Conservation (phyloP, 78 protist genomes). For the Goniomonas avonlea region DNA sequence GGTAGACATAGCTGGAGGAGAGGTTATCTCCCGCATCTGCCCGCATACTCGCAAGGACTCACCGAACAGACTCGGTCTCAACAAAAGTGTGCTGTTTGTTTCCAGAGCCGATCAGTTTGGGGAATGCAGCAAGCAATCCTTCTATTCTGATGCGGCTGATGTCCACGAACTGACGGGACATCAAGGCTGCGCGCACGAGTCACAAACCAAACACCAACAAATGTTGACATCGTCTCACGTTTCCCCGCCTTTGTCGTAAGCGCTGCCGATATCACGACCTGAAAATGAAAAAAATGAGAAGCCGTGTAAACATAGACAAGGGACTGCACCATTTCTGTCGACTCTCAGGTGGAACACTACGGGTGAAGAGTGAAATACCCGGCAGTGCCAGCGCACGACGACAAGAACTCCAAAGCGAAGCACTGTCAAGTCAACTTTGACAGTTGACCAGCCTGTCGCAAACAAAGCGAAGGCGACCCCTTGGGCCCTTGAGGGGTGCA, state of each 20-base stretch:
- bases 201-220: background rate
- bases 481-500: too few species aligned
- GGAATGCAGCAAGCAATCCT: constrained; percentile 87
- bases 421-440: too few species aligned
- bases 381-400: too few species aligned
- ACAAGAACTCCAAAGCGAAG: too few species aligned
- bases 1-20: constrained; percentile 96
- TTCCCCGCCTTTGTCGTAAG: constrained; percentile 51
- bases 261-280: constrained; percentile 45
- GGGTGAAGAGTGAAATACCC: too few species aligned
- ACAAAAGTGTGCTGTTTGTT: constrained; percentile 81
- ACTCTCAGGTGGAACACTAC: too few species aligned
- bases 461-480: too few species aligned
- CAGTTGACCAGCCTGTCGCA: too few species aligned
- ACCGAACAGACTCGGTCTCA: constrained; percentile 60
- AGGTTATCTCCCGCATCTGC: constrained; percentile 62
- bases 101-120: constrained; percentile 74
- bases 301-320: too few species aligned
- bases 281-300: too few species aligned
- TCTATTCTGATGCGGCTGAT: constrained; percentile 79
- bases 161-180: constrained; percentile 87
- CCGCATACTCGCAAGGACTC: background rate
- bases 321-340: too few species aligned
- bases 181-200: constrained; percentile 53
- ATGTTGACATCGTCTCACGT: background rate